Percentiles rank a stretch among this genome's conserved stretches.
These are phyloP conservation scores for Rhizophlyctis rosea DNA, from an alignment of 192 early-diverging fungal genomes.

Conservation along the genomic window DNA sequence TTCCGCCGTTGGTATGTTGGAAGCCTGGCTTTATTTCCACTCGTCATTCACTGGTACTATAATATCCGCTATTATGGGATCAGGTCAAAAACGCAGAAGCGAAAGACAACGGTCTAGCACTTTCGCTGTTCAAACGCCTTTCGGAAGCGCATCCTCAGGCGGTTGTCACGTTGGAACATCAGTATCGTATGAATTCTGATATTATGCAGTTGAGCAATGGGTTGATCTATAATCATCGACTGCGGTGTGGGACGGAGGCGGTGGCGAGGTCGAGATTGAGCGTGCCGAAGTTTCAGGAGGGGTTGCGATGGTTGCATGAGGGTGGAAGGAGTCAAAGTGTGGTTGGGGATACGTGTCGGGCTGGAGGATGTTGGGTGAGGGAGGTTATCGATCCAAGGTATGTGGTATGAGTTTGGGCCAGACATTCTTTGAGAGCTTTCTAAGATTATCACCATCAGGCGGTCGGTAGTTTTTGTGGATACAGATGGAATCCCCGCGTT, in stretches of 20 bases:
- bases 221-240: slow-evolving; percentile 75
- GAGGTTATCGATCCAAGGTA: slow-evolving; percentile 59
- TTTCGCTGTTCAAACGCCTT: slow-evolving; percentile 78
- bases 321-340: not conserved
- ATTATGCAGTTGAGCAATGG: slow-evolving; percentile 83
- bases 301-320: slow-evolving; percentile 5
- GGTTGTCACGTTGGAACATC: slow-evolving; percentile 68
- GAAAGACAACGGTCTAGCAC: slow-evolving; percentile 44
- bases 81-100: slow-evolving; percentile 61
- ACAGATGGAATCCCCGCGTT: slow-evolving; percentile 68
- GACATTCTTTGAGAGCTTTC: not conserved
- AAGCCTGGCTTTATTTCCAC: not conserved
- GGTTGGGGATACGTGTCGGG: not conserved
- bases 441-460: slow-evolving; percentile 10
- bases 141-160: slow-evolving; percentile 79
- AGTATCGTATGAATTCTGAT: slow-evolving; percentile 92
- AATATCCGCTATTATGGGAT: slow-evolving; percentile 12
- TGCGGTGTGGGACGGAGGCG: slow-evolving; percentile 66
- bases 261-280: slow-evolving; percentile 59
- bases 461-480: slow-evolving; percentile 73
- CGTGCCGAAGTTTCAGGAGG: slow-evolving; percentile 25
- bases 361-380: slow-evolving; percentile 61
- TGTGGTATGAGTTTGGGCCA: not conserved
- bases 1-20: slow-evolving; percentile 77
- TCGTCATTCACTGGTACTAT: not conserved